These are phyloP conservation scores for Alternaria panax DNA, from an alignment of 2,329 filamentous ascomycete species.

Conservation along the genomic window DNA sequence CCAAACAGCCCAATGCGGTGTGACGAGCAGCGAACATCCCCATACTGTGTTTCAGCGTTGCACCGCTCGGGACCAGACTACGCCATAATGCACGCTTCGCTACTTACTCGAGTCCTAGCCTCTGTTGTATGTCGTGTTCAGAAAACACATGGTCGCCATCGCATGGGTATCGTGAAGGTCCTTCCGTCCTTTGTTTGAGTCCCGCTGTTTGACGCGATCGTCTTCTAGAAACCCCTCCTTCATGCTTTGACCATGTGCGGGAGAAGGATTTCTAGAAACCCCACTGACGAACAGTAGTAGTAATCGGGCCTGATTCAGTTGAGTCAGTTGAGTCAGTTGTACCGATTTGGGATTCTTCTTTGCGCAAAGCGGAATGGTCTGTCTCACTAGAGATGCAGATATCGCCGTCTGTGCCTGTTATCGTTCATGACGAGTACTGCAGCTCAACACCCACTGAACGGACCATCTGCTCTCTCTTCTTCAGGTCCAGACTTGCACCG, in stretches of 20 bases:
- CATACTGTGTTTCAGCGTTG: slow-evolving; percentile 36
- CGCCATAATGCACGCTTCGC: slow-evolving; percentile 25
- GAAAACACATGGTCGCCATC: slow-evolving; percentile 25
- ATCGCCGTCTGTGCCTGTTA: slow-evolving; percentile 20
- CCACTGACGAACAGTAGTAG: slow-evolving; percentile 16
- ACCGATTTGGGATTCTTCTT: slow-evolving; percentile 9
- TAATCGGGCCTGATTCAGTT: slow-evolving; percentile 2
- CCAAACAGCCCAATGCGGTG: slow-evolving; percentile 26
- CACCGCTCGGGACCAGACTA: slow-evolving; percentile 32
- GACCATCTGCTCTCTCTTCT: slow-evolving; percentile 77
- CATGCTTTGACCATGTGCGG: slow-evolving; percentile 16
- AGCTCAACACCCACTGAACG: slow-evolving; percentile 79
- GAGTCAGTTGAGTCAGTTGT: slow-evolving; percentile 10
- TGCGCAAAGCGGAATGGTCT: slow-evolving; percentile 13
- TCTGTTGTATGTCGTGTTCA: slow-evolving; percentile 25
- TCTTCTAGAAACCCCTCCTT: slow-evolving; percentile 27
- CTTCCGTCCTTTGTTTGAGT: slow-evolving; percentile 10
- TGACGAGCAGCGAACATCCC: slow-evolving; percentile 27
- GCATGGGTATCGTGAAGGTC: slow-evolving; percentile 14
- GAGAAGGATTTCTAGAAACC: slow-evolving; percentile 28
- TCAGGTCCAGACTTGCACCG: slow-evolving; percentile 83
- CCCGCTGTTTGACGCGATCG: slow-evolving; percentile 26
- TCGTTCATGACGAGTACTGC: slow-evolving; percentile 77
- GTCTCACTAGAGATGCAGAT: slow-evolving; percentile 13
- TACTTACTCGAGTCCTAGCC: slow-evolving; percentile 23